Evolutionary conservation across 495 filamentous ascomycete genomes (phyloP).

Genomic region (Peziza echinospora): DNA sequence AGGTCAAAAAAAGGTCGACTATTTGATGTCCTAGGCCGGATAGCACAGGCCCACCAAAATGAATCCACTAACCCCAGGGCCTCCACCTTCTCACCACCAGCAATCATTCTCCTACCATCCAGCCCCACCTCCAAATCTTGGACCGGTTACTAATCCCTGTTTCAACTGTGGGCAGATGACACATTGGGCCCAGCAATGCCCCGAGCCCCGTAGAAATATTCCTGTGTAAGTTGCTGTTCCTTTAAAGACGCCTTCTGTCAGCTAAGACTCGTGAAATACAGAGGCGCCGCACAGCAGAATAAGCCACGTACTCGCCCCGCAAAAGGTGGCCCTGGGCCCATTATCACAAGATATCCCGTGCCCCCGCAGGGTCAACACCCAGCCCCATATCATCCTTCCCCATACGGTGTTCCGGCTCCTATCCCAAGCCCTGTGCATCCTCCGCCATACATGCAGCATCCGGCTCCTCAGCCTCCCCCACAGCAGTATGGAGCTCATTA

Average conservation of each 20-base stretch:
- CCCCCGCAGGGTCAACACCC: conserved; percentile 10
- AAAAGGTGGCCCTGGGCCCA: conserved; percentile 21
- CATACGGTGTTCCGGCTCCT: too few relatives aligned
- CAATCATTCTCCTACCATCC: conserved; percentile 8
- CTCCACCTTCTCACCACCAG: conserved; percentile 10
- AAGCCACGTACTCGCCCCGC: conserved; percentile 11
- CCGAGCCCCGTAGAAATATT: conserved; percentile 26
- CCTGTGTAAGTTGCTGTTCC: conserved; percentile 32
- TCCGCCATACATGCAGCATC: conserved; percentile 7
- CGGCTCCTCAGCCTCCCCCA: conserved; percentile 13
- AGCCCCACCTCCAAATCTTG: conserved; percentile 9
- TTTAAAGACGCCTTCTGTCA: conserved; percentile 3
- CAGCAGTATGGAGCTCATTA: conserved; percentile 10
- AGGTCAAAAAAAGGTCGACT: too few relatives aligned
- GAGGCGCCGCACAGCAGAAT: conserved; percentile 14
- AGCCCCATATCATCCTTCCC: conserved; percentile 5
- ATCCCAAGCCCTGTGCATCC: too few relatives aligned
- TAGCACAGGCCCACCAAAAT: conserved; percentile 8
- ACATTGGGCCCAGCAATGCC: conserved; percentile 27
- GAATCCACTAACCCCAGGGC: not conserved
- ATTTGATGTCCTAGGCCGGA: too few relatives aligned
- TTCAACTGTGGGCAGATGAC: conserved; percentile 25
- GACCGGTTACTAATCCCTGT: conserved; percentile 20
- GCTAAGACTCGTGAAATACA: conserved; percentile 8
- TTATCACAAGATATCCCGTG: conserved; percentile 22